Percentiles rank a stretch among this genome's conserved stretches.
phyloP scores from a whole-genome alignment of 768 basidiomycete genomes.

The Mycena metata region DNA sequence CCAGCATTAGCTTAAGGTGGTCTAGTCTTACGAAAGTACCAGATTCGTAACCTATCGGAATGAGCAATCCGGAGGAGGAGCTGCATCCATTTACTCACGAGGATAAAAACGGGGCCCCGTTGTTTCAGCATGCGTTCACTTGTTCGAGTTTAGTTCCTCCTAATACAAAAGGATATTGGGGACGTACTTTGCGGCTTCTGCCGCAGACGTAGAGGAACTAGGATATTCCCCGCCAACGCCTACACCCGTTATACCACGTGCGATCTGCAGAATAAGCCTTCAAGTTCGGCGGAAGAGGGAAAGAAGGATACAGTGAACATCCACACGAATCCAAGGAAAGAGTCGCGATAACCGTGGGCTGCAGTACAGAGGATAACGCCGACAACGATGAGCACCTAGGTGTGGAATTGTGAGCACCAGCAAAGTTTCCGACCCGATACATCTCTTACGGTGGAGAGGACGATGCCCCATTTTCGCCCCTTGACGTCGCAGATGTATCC shows the following conservation, averaged over 20 bases:
- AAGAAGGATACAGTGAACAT: conserved; percentile 67
- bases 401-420: neutral
- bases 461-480: conserved; percentile 83
- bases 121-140: conserved; percentile 74
- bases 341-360: conserved; percentile 72
- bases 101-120: conserved; percentile 63
- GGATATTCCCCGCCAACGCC: conserved; percentile 87
- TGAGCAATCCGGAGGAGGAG: conserved; percentile 50
- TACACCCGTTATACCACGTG: conserved; percentile 75
- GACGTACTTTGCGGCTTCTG: conserved; percentile 65
- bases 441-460: conserved; percentile 63
- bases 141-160: conserved; percentile 70
- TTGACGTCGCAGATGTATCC: conserved; percentile 80
- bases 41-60: conserved; percentile 75
- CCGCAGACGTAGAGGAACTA: conserved; percentile 76
- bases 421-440: neutral
- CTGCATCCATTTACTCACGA: conserved; percentile 19
- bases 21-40: conserved; percentile 64
- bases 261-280: neutral
- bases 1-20: neutral
- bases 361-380: conserved; percentile 79
- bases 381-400: conserved; percentile 68
- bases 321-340: conserved; percentile 76
- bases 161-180: conserved; percentile 51
- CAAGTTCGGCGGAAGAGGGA: conserved; percentile 44